phyloP scores from a whole-genome alignment of 2,329 filamentous ascomycete species.

The Akanthomyces muscarius region DNA sequence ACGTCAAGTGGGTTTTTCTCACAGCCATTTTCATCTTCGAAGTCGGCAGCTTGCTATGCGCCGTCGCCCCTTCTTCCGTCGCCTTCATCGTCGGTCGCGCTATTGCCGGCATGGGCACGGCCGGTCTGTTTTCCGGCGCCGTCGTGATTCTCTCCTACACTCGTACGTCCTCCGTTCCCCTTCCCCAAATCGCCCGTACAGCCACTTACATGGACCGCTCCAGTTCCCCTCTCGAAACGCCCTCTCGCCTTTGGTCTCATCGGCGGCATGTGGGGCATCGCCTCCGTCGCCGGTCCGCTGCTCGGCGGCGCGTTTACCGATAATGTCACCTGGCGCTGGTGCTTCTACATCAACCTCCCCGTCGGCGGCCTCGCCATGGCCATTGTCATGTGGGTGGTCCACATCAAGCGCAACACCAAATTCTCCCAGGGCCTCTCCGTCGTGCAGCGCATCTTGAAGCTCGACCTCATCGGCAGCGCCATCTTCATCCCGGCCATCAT shows the following conservation, averaged over 20 bases:
- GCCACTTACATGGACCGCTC: conserved; percentile 34
- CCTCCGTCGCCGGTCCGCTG: conserved; percentile 47
- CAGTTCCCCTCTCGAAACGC: conserved; percentile 50
- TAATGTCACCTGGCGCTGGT: conserved; percentile 49
- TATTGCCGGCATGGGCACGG: conserved; percentile 48
- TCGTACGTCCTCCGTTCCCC: conserved; percentile 24
- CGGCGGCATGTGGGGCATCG: conserved; percentile 54
- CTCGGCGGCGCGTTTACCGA: conserved; percentile 49
- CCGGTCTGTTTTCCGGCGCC: conserved; percentile 47
- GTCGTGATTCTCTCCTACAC: conserved; percentile 45
- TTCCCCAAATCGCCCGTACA: not conserved
- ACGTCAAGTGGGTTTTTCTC: conserved; percentile 45
- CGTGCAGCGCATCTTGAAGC: conserved; percentile 36
- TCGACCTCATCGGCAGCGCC: conserved; percentile 48
- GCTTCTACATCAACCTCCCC: conserved; percentile 46
- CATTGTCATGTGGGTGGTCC: conserved; percentile 45
- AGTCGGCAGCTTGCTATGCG: conserved; percentile 41
- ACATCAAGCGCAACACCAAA: conserved; percentile 35
- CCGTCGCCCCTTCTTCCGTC: conserved; percentile 41
- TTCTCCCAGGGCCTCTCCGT: conserved; percentile 32
- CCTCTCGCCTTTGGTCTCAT: conserved; percentile 53
- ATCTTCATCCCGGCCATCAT: conserved; percentile 50
- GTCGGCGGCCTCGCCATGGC: conserved; percentile 45
- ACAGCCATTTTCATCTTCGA: conserved; percentile 41
- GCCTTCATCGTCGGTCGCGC: conserved; percentile 51